Conservation (phyloP, 2,329 filamentous ascomycete species). For the Trichoderma citrinoviride region DNA sequence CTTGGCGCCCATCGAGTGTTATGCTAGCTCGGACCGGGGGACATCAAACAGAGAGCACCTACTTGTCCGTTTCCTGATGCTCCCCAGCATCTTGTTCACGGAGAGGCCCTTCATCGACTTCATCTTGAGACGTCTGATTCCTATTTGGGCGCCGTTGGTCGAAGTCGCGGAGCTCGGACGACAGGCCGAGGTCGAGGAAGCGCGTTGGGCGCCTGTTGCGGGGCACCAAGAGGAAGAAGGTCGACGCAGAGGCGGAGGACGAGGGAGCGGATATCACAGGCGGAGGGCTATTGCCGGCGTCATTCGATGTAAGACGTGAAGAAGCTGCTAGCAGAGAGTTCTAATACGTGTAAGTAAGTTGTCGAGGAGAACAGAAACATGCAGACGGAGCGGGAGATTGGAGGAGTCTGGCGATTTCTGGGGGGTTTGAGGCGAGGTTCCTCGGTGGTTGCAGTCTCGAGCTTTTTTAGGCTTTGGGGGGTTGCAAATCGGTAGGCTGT, state of each 20-base stretch:
- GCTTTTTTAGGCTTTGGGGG: neutral
- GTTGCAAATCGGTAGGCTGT: neutral
- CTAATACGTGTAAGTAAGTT: neutral
- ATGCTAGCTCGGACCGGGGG: neutral
- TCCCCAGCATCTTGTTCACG: conserved; percentile 56
- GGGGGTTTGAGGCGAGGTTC: neutral
- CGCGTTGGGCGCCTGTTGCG: conserved; percentile 18
- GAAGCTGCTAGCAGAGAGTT: neutral
- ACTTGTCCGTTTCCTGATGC: conserved; percentile 50
- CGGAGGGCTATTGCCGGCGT: neutral
- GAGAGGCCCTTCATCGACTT: conserved; percentile 52
- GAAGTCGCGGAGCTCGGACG: neutral
- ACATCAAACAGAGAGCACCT: conserved; percentile 16
- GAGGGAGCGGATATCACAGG: neutral
- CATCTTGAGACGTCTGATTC: conserved; percentile 30
- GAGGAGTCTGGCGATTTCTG: neutral
- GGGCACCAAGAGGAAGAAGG: neutral
- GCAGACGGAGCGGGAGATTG: neutral
- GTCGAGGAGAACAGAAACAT: neutral
- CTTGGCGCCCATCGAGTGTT: neutral
- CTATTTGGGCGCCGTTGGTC: neutral
- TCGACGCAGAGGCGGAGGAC: neutral
- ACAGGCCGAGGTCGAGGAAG: neutral
- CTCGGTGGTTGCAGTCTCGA: neutral
- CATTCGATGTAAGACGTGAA: neutral